Base-by-base conservation (phyloP, 1,284 basidiomycete genomes). In the Megacollybia platyphylla region DNA sequence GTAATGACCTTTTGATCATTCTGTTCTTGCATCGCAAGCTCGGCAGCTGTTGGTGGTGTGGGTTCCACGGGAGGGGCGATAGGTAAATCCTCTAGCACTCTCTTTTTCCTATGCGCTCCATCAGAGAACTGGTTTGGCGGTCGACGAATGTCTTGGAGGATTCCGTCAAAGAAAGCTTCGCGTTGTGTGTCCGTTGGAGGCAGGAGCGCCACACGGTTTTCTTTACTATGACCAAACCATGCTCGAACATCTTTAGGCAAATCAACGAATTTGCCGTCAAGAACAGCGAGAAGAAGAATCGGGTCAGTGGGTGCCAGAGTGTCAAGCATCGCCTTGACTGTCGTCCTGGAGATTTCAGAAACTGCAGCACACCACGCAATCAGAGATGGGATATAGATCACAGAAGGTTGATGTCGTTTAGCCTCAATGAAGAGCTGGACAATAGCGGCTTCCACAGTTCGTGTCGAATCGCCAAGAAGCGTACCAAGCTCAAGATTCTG, bases 371-470 rank as follows among this genome's bases (percentile, higher is more conserved):
- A 85, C 93, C 94, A 98, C 5, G 85, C 78, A 1, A 79, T 59
- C 1, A 98, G 70, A 0, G 89, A 87, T 0, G 94, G 96, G 38
- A 98, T 90, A 61, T 92, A 98, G 40, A 98, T 74, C 35, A 98
- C 82, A 0, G 91, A 93, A 0, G 96, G 96, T 54, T 97, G 93
- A 57, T 97, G 90, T 26, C 96, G 80, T 59, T 97, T 97, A 0
- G 96, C 96, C 59, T 99, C 96, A 13, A 93, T 76, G 54, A 98
- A 97, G n/a, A 97, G 72, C 53, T 97, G 94, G 1, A 97, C 89
- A 44, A 97, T 82, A 2, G 87, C 82, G 1, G 94, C 87, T 63
- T 99, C 96, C 2, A 82, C 68, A 3, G 91, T 91, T 53, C 91
- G 68, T 0, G 88, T 82, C 0, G 92, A 89, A 60, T 98, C 94